Evolutionary conservation across 768 basidiomycete species (phyloP).

Genomic region (Mycena floridula): DNA sequence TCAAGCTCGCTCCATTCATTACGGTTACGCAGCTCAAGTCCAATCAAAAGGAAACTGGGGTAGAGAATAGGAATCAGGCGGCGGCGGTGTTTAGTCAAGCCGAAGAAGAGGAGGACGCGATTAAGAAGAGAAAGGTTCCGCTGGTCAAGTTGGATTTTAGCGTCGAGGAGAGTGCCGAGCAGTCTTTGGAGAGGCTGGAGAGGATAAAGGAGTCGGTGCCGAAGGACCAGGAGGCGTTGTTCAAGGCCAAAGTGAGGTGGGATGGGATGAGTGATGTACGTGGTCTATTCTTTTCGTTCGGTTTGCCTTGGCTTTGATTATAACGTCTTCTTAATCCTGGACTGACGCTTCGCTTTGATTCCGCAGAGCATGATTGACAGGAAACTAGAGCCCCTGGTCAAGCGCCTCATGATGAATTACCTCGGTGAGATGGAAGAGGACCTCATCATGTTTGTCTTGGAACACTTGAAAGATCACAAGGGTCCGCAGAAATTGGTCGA

Average conservation of each 20-base stretch:
- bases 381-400: conserved; percentile 82
- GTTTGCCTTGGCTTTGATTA: too few species aligned
- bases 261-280: conserved; percentile 85
- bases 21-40: conserved; percentile 64
- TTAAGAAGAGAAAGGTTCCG: conserved; percentile 76
- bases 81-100: conserved; percentile 69
- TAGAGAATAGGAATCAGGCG: conserved; percentile 40
- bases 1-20: too few species aligned
- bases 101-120: conserved; percentile 84
- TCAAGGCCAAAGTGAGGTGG: conserved; percentile 87
- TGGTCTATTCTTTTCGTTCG: conserved; percentile 5
- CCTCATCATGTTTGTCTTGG: conserved; percentile 87
- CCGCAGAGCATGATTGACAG: conserved; percentile 75
- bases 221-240: conserved; percentile 68
- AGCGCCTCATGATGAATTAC: conserved; percentile 77
- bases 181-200: conserved; percentile 74
- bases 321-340: conserved; percentile 6
- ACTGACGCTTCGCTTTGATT: too few species aligned
- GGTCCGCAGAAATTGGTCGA: conserved; percentile 80
- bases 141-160: conserved; percentile 90
- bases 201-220: conserved; percentile 74
- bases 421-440: conserved; percentile 92
- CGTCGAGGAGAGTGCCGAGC: conserved; percentile 72
- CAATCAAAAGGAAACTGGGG: conserved; percentile 35
- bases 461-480: conserved; percentile 90